Base-by-base conservation (phyloP, 2,329 filamentous ascomycete species). In the Meredithiella fracta region DNA sequence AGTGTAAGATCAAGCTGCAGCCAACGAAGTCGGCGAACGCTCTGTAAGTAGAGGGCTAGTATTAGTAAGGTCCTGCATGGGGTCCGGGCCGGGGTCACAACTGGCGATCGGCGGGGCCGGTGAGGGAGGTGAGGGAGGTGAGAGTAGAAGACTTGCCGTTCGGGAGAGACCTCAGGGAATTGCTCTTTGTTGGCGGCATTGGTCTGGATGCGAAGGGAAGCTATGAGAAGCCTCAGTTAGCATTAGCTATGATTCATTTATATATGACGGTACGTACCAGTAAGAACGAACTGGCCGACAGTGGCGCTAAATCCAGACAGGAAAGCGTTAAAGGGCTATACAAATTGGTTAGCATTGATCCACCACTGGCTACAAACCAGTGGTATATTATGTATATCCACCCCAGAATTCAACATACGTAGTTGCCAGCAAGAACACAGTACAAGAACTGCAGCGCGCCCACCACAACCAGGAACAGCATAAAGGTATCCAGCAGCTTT, bases 11-110 rank as follows among this genome's bases (percentile, higher is more conserved):
- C 68, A 98, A 69, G 69, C 90, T 96, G 67, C 91, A 92, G 63
- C 96, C 87, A 59, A 98, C 77, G 67, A 85, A 98, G 72, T 98
- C 92, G 66, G 92, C 90, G 69, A 98, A 98, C 40, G 92, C 91
- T 68, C 89, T 94, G 62, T n/a, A 34, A 15, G 38, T n/a, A 20
- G 23, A 50, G 23, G 37, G 47, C 53, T 25, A 25, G 42, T 22
- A 17, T 42, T 22, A 26, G 23, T 25, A 40, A 11, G 3, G 38
- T 11, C n/a, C 15, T 20, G 20, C 25, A 17, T 9, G 31, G 34
- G 14, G 17, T 53, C 5, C n/a, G n/a, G 37, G 20, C 40, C 11
- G 40, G 40, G 40, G 40, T 44, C n/a, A 22, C 11, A 11, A 2
- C 3, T n/a, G 11, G 15, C 8, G 40, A 44, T 44, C 37, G 37